A percentile compares a stretch with the other conserved stretches of the same genome.
Conservation (phyloP, 140 eudicot species). For the Ambrosia hybrid region DNA sequence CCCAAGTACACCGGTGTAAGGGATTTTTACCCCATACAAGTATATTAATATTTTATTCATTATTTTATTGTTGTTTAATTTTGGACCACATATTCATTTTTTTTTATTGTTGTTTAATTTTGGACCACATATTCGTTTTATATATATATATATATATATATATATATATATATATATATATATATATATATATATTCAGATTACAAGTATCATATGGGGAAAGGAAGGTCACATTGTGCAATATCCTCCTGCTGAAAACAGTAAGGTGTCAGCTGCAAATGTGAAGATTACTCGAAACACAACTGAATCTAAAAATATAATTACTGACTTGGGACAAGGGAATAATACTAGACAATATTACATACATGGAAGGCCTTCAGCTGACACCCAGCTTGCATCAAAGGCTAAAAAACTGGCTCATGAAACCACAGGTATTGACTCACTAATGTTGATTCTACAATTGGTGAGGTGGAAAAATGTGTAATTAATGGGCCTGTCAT, state of each 20-base stretch:
- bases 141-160: no score
- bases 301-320: conserved; percentile 12
- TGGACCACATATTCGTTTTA: no score
- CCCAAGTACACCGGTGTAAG: no score
- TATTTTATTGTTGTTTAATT: no score
- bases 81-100: no score
- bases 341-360: conserved; percentile 21
- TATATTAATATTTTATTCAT: no score
- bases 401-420: conserved; percentile 36
- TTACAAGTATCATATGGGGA: conserved; percentile 72
- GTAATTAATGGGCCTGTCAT: no score
- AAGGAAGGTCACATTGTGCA: conserved; percentile 64
- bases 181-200: conserved; percentile 38
- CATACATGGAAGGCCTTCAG: conserved; percentile 18
- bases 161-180: no score
- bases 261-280: conserved; percentile 19
- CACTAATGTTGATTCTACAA: no score
- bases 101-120: no score
- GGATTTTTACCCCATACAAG: no score
- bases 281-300: conserved; percentile 39
- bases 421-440: conserved; percentile 30
- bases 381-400: conserved; percentile 37
- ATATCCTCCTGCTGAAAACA: conserved; percentile 38
- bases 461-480: no score
- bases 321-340: conserved; percentile 26